phyloP scores from a whole-genome alignment of 805 yeast species.

The Lipomyces starkeyi region DNA sequence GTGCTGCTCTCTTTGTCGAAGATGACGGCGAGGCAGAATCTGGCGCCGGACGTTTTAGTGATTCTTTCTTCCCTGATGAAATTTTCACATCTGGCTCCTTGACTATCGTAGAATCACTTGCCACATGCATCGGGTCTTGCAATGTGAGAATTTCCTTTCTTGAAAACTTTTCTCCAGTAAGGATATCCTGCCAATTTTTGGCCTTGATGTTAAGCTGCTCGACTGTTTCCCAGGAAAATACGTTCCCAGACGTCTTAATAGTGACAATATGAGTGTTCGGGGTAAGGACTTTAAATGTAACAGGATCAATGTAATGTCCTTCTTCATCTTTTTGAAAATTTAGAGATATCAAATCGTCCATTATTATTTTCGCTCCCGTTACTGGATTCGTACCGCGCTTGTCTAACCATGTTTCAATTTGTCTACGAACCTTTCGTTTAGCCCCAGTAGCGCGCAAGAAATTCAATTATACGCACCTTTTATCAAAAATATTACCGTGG shows the following conservation, averaged over 20 bases:
- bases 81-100: neutral
- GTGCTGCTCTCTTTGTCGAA: neutral
- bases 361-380: slow-evolving; percentile 40
- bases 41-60: neutral
- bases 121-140: slow-evolving; percentile 16
- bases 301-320: slow-evolving; percentile 46
- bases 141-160: slow-evolving; percentile 41
- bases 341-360: slow-evolving; percentile 40
- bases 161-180: slow-evolving; percentile 44
- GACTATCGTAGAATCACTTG: neutral
- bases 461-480: slow-evolving; percentile 21
- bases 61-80: neutral
- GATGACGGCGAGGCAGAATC: neutral
- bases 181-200: slow-evolving; percentile 44
- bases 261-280: slow-evolving; percentile 42
- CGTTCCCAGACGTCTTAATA: slow-evolving; percentile 44
- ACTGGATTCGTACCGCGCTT: slow-evolving; percentile 44
- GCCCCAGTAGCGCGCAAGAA: neutral
- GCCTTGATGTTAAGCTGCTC: slow-evolving; percentile 42
- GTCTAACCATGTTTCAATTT: slow-evolving; percentile 42
- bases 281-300: slow-evolving; percentile 44
- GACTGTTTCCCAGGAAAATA: slow-evolving; percentile 44
- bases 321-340: slow-evolving; percentile 39
- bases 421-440: slow-evolving; percentile 22
- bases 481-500: slow-evolving; percentile 46